Evolutionary conservation across 2,329 filamentous ascomycete species (phyloP), one percentile per base, ranked within the genome.

Genomic region (Didymella exigua): DNA sequence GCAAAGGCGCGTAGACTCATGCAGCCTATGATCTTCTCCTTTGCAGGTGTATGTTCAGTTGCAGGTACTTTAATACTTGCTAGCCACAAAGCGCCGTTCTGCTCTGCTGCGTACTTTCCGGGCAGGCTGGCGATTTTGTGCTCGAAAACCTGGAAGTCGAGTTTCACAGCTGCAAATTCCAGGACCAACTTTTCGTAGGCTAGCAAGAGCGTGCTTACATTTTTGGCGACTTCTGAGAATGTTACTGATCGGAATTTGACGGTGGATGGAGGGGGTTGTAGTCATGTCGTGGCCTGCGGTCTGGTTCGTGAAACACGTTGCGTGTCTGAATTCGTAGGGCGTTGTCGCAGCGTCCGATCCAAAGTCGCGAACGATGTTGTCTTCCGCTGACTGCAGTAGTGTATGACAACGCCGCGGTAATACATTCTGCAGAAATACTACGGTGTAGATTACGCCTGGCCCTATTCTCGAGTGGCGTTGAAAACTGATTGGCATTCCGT

Each of bases 121-220:
- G 84, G 84, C 14, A 87, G 70, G 8, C 68, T 73, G 6, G 76
- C 71, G 18, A 87, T 73, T 66, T 87, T 84, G 9, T 74, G 64
- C 9, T 76, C 65, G 69, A 85, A 86, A 55, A 78, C 75, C 67
- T 87, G 84, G 63, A 84, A 87, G 10, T 77, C 75, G 30, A 86
- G 81, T 60, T 84, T 83, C 46, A 86, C 76, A 19, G 66, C 45
- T 6, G 75, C 72, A 60, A 78, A 51, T 5, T 65, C 71, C 37
- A 65, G 63, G 61, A 80, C 79, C 19, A 80, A 69, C 14, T 45
- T 36, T 11, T 49, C n/a, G n/a, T n/a, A n/a, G n/a, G n/a, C n/a
- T n/a, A n/a, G n/a, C n/a, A n/a, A n/a, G n/a, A n/a, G n/a, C n/a
- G n/a, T 59, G 18, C 72, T 75, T 16, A 69, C 70, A 19, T 66